Evolutionary conservation across 2,329 filamentous ascomycete species (phyloP), one percentile per base, ranked within the genome.

Genomic region (Juglanconis oblonga): DNA sequence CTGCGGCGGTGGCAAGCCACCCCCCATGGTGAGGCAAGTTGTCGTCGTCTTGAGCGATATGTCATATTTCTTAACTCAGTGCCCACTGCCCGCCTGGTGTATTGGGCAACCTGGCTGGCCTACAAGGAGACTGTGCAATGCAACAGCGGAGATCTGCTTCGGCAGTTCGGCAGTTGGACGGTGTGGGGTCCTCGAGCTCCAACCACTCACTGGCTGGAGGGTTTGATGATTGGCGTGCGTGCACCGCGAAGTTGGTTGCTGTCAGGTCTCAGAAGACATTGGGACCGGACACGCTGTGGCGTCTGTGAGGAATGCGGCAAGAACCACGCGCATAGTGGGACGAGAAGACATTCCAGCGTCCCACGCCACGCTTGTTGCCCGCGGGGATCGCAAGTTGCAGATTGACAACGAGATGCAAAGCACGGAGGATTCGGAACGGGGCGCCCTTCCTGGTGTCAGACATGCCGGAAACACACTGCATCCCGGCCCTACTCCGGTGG

Each of bases 401-500:
- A 42, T 45, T 54, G 42, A 55, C n/a, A 29, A 48, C 14, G 17
- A 35, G 11, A 38, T 13, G 32, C 42, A 33, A 49, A 50, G 31
- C 38, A 42, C 53, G 61, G 61, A 53, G 57, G 24, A 50, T 31
- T 52, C 57, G 60, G 60, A 31, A 57, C 36, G 52, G 51, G 52
- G 38, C 38, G 45, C 51, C 50, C 49, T 52, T 42, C 40, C 35
- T 44, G 47, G 17, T 35, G 54, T 56, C 61, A 51, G 48, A 60
- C 57, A 55, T n/a, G 33, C 44, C 53, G 35, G 40, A 32, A 48
- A 47, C 44, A 40, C 51, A 53, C 48, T 55, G 36, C 38, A 35
- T 42, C 44, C 54, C 61, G 61, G 61, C 61, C 61, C 61, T 63
- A 57, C 61, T 63, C 61, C 61, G 61, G 61, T 53, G 38, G 29